phyloP scores from a whole-genome alignment of 139 green algal genomes.

The Chlamydomonas sphaeroides region DNA sequence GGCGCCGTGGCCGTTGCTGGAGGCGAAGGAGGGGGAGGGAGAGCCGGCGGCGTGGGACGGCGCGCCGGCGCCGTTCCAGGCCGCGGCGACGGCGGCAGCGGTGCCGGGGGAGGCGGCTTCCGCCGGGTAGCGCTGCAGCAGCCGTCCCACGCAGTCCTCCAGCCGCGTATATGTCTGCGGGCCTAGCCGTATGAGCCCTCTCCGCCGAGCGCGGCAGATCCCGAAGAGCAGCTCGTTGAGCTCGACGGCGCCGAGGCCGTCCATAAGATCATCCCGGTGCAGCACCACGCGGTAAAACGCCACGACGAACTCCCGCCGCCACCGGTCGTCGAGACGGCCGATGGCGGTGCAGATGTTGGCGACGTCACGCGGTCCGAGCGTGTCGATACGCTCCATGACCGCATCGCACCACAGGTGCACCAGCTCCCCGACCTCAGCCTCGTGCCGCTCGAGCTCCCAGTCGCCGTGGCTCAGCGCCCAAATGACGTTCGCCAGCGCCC shows the following conservation, averaged over 20 bases:
- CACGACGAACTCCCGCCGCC: slow-evolving; percentile 12
- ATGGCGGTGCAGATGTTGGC: slow-evolving; percentile 35
- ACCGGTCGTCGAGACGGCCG: slow-evolving; percentile 24
- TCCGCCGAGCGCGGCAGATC: not conserved
- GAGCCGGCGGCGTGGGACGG: too few species aligned
- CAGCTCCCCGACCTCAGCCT: slow-evolving; percentile 5
- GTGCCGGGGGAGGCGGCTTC: too few species aligned
- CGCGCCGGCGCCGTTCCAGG: too few species aligned
- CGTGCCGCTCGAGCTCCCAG: slow-evolving; percentile 30
- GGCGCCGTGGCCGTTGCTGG: too few species aligned
- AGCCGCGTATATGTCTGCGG: not conserved
- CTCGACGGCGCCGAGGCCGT: not conserved
- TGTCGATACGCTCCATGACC: not conserved
- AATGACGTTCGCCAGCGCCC: slow-evolving; percentile 24
- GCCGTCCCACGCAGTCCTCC: not conserved
- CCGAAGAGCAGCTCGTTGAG: slow-evolving; percentile 36
- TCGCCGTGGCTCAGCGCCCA: slow-evolving; percentile 33
- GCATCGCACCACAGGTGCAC: not conserved
- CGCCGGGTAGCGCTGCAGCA: slow-evolving; percentile 1
- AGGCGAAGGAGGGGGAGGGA: too few species aligned
- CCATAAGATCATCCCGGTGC: slow-evolving; percentile 1
- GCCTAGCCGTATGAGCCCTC: not conserved
- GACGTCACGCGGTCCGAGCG: not conserved
- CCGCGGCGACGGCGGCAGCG: too few species aligned
- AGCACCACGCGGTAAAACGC: slow-evolving; percentile 25